Evolutionary conservation across 139 green algal species (phyloP).

Genomic region (Nannochloris sp.): DNA sequence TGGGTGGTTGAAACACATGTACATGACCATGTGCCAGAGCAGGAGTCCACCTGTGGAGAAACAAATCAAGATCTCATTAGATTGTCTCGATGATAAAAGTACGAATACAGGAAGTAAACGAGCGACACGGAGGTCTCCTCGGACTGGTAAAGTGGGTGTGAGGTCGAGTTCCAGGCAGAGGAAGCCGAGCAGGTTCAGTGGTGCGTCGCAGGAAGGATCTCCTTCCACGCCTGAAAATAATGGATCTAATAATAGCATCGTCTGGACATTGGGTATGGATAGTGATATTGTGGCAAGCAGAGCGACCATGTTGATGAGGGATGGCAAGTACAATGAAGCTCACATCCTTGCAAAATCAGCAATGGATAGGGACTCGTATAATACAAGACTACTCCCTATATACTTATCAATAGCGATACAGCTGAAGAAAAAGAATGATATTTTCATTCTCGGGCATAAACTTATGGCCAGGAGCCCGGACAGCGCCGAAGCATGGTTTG

Average conservation of each 20-base stretch:
- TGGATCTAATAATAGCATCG: not conserved
- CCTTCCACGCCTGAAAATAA: not conserved
- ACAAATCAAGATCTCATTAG: not conserved
- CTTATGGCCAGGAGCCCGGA: constrained; percentile 82
- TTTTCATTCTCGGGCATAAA: constrained; percentile 69
- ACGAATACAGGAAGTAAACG: not conserved
- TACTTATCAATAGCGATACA: constrained; percentile 71
- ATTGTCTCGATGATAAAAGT: not conserved
- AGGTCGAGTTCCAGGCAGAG: not conserved
- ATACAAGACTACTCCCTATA: constrained; percentile 43
- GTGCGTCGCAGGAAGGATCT: not conserved
- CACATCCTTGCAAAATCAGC: constrained; percentile 49
- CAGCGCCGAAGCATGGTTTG: constrained; percentile 75
- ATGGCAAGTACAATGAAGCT: constrained; percentile 34
- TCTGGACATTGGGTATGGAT: constrained; percentile 47
- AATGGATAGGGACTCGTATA: constrained; percentile 66
- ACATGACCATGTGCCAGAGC: constrained; percentile 45
- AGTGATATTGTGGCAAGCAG: constrained; percentile 58
- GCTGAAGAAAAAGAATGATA: constrained; percentile 77
- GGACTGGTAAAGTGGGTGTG: not conserved
- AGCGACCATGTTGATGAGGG: constrained; percentile 66
- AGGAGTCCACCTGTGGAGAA: constrained; percentile 13
- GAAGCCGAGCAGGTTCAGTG: not conserved
- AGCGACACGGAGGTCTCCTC: not conserved
- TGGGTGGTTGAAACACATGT: constrained; percentile 72